Evolutionary conservation across 1,284 basidiomycete species (phyloP).

Genomic region (Pseudozyma sp.): DNA sequence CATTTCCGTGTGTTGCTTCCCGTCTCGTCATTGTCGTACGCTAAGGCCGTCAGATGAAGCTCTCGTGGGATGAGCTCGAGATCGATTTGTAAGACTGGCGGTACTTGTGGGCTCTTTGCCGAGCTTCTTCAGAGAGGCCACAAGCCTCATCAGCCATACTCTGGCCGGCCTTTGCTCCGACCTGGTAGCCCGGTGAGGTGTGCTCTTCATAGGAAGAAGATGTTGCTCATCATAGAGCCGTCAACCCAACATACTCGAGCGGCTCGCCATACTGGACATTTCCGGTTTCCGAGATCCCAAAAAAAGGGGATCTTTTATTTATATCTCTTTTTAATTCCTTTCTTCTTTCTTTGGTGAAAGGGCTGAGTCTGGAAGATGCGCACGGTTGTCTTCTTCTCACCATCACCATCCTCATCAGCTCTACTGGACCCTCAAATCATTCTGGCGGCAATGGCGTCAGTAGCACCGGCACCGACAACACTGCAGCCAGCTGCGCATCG

Average conservation of each 20-base stretch:
- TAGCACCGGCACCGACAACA: slow-evolving; percentile 7
- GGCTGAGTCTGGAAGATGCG: neutral
- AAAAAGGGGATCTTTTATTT: neutral
- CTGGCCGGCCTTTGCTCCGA: too few relatives aligned
- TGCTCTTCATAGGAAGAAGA: neutral
- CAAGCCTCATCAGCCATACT: too few relatives aligned
- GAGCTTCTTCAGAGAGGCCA: too few relatives aligned
- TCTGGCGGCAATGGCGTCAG: neutral
- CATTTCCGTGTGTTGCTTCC: too few relatives aligned
- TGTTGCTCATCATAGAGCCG: neutral
- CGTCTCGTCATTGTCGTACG: too few relatives aligned
- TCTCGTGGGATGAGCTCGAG: too few relatives aligned
- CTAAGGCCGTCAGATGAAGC: too few relatives aligned
- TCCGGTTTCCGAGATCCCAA: slow-evolving; percentile 3
- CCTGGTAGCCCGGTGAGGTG: neutral
- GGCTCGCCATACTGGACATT: slow-evolving; percentile 1
- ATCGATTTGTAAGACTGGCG: too few relatives aligned
- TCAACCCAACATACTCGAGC: too few relatives aligned
- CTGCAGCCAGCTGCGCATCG: slow-evolving; percentile 31
- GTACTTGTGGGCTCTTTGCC: too few relatives aligned
- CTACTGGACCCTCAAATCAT: neutral
- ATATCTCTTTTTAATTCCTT: neutral
- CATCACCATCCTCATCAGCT: slow-evolving; percentile 3
- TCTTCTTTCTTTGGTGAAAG: neutral
- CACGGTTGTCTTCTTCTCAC: slow-evolving; percentile 1